Base-by-base conservation (phyloP, 148 eudicot species). In the Camellia lanceoleosa region DNA sequence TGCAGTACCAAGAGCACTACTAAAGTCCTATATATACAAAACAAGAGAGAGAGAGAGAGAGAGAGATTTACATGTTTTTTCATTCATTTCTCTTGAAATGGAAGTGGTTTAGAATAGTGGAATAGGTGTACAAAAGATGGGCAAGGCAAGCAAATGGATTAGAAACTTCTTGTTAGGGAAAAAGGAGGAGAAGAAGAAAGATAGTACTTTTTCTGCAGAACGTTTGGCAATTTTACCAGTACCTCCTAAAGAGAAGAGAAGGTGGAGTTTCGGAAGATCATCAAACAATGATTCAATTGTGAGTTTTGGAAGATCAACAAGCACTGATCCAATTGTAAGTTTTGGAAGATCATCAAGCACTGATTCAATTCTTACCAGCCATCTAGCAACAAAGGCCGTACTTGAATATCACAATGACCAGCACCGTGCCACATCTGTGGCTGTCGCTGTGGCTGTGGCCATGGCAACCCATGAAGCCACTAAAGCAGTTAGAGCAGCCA, bases 141-240 rank as follows among this genome's bases (percentile, higher is more conserved):
- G 86, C 65, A 87, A 85, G 61, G 87, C 86, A 81, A 83, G 85
- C 77, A 85, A 79, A 83, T 87, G 90, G 90, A 85, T 85, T 42
- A 76, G 73, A 55, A 83, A 83, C 41, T 78, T 87, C 10, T 78
- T 87, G 56, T 9, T 80, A 58, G 86, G 90, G 52, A 87, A 79
- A 69, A 81, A 73, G 30, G 89, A 87, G 19, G 49, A 20, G 38
- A 30, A 30, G 38, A 83, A 66, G 11, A 80, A 68, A 73, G 59
- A 58, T 3, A 5, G 61, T 47, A 69, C 54, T 16, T 7, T 68
- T 16, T 19, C 19, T 43, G 43, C 61, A 73, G 80, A 83, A 68
- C 78, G 46, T 42, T 16, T 47, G 43, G 63, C 43, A 52, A 49
- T 12, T 7, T 43, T 19, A 69, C 20, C 5, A 1, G 47, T 42